Conservation (phyloP, 306 rosid genomes). For the Cyamopsis tetragonoloba region DNA sequence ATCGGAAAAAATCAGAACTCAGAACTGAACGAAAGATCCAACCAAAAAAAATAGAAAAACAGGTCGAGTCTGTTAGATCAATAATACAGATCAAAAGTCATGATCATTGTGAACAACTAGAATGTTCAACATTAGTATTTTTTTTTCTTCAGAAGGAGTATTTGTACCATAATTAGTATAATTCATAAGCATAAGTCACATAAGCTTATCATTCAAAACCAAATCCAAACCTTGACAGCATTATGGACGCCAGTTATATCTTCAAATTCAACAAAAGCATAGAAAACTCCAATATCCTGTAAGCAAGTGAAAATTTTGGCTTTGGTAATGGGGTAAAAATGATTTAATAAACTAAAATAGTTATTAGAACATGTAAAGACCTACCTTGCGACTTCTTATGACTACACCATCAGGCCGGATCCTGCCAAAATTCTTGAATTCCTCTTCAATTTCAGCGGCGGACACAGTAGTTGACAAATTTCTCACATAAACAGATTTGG, state of each 20-base stretch:
- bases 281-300: constrained; percentile 86
- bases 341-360: not conserved
- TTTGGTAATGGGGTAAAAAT: not conserved
- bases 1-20: not conserved
- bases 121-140: not conserved
- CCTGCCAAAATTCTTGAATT: constrained; percentile 63
- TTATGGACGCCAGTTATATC: constrained; percentile 66
- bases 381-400: constrained; percentile 76
- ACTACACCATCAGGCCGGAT: constrained; percentile 63
- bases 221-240: constrained; percentile 63
- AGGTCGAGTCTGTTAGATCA: not conserved
- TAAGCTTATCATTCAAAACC: not conserved
- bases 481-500: constrained; percentile 74
- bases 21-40: not conserved
- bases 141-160: not conserved
- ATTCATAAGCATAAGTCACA: not conserved
- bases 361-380: not conserved
- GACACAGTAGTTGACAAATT: constrained; percentile 69
- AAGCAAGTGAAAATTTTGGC: constrained; percentile 16
- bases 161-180: not conserved
- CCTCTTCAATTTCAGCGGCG: constrained; percentile 70
- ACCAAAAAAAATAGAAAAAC: too few species aligned
- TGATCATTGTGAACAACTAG: not conserved
- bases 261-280: constrained; percentile 83
- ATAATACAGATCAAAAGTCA: not conserved